Evolutionary conservation across 257 asterid species (phyloP), one percentile per base, ranked within the genome.

Genomic region (Linaria vulgaris): DNA sequence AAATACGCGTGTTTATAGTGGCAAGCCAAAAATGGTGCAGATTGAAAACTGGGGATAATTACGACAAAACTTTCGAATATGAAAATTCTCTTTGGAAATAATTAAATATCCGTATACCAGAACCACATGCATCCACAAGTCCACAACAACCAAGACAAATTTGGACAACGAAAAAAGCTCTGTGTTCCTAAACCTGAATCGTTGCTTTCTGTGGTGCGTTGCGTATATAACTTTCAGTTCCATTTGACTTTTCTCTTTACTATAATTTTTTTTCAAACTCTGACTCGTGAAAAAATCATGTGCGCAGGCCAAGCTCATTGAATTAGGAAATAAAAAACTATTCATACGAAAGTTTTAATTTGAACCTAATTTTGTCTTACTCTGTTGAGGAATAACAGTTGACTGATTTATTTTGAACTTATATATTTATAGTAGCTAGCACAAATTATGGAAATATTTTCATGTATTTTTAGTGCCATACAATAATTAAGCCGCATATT

Each of bases 311-410:
- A 15, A 10, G 20, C 52, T 15, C 13, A 46, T 19, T 5, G 52
- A 46, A 46, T 58, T 16, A 12, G 6, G 9, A 57, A 38, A 58
- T 22, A 14, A 7, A 0, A 1, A 17, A 46, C 14, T 21, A 20
- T 38, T 56, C 27, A 56, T 5, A 56, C 16, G 16, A 31, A 37
- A 37, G 13, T 17, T 19, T 5, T 5, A 11, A 20, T 37, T 58
- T 39, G 27, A 58, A 58, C 50, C 43, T 58, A 37, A 58, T 19
- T 58, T 58, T 58, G 49, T 58, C 63, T 37, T 58, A 2, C 43
- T 56, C 15, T 56, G 38, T 19, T 31, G 20, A 5, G 45, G 24
- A 31, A 0, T 16, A 10, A 37, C 12, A 24, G 12, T 54, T 54
- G 59, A 25, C n/a, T 54, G 23, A 56, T 52, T 52, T 19, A 22